Conservation (phyloP, 2,329 filamentous ascomycete species). For the Phaeosphaeria sp. region DNA sequence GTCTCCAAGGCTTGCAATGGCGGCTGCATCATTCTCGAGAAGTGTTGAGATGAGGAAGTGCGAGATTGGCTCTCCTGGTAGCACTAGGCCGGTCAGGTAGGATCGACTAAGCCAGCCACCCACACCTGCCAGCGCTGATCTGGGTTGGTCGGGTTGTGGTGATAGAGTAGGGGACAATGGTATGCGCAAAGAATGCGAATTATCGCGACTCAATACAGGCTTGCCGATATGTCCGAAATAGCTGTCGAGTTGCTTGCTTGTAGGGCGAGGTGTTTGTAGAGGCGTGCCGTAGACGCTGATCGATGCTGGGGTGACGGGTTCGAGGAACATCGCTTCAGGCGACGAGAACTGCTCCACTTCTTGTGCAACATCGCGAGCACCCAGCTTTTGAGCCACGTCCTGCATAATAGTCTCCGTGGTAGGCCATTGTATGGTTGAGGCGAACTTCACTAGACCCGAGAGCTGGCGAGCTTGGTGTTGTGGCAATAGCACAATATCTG, state of each 20-base stretch:
- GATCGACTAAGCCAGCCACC: constrained; percentile 63
- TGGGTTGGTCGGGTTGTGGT: constrained; percentile 17
- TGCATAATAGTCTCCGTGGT: constrained; percentile 47
- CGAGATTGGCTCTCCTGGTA: constrained; percentile 61
- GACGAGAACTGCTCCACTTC: constrained; percentile 21
- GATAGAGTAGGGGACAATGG: constrained; percentile 34
- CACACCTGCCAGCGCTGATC: constrained; percentile 34
- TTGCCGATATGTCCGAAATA: constrained; percentile 44
- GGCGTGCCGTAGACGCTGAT: constrained; percentile 49
- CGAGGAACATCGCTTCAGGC: constrained; percentile 29
- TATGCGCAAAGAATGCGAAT: constrained; percentile 38
- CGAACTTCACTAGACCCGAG: constrained; percentile 59
- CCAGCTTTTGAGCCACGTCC: constrained; percentile 47
- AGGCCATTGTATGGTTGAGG: constrained; percentile 59
- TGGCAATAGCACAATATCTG: constrained; percentile 42
- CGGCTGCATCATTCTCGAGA: constrained; percentile 61
- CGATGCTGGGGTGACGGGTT: constrained; percentile 34
- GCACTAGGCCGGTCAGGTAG: constrained; percentile 61
- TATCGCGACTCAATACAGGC: constrained; percentile 30
- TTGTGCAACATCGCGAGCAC: constrained; percentile 22
- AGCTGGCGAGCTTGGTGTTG: constrained; percentile 52
- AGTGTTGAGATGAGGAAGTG: constrained; percentile 63
- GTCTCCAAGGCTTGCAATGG: constrained; percentile 57
- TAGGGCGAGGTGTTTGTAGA: constrained; percentile 43
- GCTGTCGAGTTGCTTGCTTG: constrained; percentile 33